phyloP scores from a whole-genome alignment of 2,329 filamentous ascomycete species.

The Hypoxylon sp. region DNA sequence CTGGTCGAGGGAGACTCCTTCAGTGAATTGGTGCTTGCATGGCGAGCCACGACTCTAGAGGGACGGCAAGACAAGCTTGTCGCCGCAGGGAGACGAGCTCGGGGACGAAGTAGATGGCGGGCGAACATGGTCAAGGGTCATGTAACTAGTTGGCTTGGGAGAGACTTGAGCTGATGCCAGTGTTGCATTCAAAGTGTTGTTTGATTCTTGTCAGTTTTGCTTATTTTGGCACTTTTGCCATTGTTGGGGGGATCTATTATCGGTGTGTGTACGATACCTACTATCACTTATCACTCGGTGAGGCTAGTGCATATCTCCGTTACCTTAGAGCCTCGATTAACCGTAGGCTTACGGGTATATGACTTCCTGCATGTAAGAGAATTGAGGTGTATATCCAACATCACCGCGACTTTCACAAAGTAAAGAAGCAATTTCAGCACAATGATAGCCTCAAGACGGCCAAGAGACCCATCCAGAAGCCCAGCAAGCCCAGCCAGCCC shows the following conservation, averaged over 20 bases:
- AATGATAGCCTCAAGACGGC: too few relatives aligned
- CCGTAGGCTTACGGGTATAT: neutral
- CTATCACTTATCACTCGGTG: neutral
- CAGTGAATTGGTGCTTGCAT: slow-evolving; percentile 33
- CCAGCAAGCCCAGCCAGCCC: too few relatives aligned
- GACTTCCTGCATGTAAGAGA: neutral
- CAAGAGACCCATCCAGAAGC: too few relatives aligned
- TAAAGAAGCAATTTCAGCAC: too few relatives aligned
- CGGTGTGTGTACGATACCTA: neutral
- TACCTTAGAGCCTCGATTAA: neutral
- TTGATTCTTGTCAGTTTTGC: too few relatives aligned
- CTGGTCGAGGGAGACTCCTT: slow-evolving; percentile 13
- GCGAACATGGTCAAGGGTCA: slow-evolving; percentile 27
- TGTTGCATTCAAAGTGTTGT: neutral
- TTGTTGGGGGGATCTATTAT: neutral
- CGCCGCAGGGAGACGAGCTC: slow-evolving; percentile 32
- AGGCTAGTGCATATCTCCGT: neutral
- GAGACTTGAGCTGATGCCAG: neutral
- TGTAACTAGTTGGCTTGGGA: neutral
- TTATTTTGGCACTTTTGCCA: neutral
- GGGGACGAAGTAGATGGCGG: slow-evolving; percentile 31
- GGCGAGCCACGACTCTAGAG: slow-evolving; percentile 27
- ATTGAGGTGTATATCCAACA: neutral
- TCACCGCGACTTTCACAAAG: too few relatives aligned
- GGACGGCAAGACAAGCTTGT: slow-evolving; percentile 18